Base-by-base conservation (phyloP, 805 yeast genomes). In the Metschnikowia peoriensis region DNA sequence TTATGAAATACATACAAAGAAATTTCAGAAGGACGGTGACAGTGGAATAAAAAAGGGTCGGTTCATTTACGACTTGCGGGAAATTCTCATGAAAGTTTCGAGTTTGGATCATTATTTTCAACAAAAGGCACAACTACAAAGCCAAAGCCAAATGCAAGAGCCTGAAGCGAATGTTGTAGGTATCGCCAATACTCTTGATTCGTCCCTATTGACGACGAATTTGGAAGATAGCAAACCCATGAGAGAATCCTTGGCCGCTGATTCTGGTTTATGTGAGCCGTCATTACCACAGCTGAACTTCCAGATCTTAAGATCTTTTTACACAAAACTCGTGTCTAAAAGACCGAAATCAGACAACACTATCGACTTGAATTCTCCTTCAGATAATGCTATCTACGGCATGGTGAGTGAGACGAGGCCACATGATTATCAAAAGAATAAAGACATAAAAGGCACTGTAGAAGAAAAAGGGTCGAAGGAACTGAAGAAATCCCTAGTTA, bases 341-440 rank as follows among this genome's bases (percentile, higher is more conserved):
- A 40, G 41, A 11, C 28, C 16, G 7, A 40, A 39, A 12, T 29
- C 28, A 4, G 39, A 43, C 9, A 41, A 16, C 9, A 28, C 7
- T 6, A 32, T 41, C 4, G 45, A 34, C 22, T 38, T 28, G 29
- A 17, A 29, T 7, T 38, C 51, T 14, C 44, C 39, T 14, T 41
- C 49, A 14, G 51, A 53, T 35, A 50, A 50, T 38, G 47, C 57
- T 9, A 60, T 66, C 14, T 66, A 64, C 51, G 71, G 70, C 4
- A 49, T 55, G 7, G 55, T 66, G 14, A 66, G 70, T 43, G 69
- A 63, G 47, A 50, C 49, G 15, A 27, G 14, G 39, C 43, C 17
- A 3, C 15, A 16, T 5, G 17, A 38, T 9, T 38, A 38, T 9
- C 15, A 40, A 17, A n/a, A 5, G 3, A 34, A 32, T 5, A 16